These are phyloP conservation scores for Rhodotorula mucilaginosa DNA, from an alignment of 1,284 basidiomycete species.

Conservation along the genomic window DNA sequence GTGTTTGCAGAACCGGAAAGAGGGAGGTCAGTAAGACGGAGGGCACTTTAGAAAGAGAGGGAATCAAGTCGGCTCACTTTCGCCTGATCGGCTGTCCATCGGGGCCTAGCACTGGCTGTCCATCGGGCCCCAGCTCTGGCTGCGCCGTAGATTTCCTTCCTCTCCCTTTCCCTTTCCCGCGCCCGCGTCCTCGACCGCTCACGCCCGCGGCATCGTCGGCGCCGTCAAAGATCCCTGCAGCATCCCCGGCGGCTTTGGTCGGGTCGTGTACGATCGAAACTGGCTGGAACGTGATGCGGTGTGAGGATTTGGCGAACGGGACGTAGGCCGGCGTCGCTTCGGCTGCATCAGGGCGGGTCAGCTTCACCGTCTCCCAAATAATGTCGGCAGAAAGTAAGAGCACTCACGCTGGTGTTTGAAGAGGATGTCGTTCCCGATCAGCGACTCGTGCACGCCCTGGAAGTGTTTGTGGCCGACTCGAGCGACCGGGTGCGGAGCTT, in stretches of 20 bases:
- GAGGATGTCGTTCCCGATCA: constrained; percentile 34
- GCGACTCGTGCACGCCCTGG: constrained; percentile 24
- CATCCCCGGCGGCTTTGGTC: background rate
- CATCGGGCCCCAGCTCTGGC: background rate
- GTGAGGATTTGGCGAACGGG: constrained; percentile 22
- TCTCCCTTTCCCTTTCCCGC: constrained; percentile 4
- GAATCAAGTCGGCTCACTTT: background rate
- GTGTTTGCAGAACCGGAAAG: too few species aligned
- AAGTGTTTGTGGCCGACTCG: constrained; percentile 26
- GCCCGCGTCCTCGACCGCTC: constrained; percentile 5
- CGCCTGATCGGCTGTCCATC: constrained; percentile 5
- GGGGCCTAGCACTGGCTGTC: background rate
- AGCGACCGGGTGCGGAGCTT: constrained; percentile 14
- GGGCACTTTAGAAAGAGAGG: too few species aligned
- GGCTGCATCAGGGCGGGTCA: background rate
- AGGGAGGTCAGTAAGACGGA: too few species aligned
- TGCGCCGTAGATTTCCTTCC: background rate
- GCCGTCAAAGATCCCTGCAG: background rate
- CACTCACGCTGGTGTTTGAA: constrained; percentile 12
- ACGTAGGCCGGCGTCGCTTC: background rate
- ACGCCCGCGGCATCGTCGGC: background rate
- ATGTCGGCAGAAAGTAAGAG: too few species aligned
- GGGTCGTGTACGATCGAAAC: constrained; percentile 10
- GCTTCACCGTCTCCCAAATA: background rate
- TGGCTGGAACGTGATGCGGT: constrained; percentile 31